These are phyloP conservation scores for Pachysolen tannophilus DNA, from an alignment of 805 yeast species.

Conservation along the genomic window DNA sequence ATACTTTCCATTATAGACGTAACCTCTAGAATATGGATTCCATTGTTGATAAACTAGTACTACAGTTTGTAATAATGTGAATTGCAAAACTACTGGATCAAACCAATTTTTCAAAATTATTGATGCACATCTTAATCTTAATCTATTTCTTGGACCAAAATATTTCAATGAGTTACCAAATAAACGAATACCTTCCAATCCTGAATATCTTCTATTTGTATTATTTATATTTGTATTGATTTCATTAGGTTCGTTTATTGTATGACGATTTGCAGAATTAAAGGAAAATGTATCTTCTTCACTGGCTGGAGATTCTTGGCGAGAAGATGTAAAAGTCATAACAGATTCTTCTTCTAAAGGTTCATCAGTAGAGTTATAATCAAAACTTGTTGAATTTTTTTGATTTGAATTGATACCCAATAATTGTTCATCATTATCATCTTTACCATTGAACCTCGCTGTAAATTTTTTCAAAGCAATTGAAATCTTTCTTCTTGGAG, in stretches of 20 bases:
- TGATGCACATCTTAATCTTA: constrained; percentile 26
- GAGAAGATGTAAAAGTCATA: not conserved
- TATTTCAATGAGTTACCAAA: constrained; percentile 37
- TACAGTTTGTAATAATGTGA: constrained; percentile 41
- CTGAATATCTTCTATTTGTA: not conserved
- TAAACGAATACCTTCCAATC: constrained; percentile 12
- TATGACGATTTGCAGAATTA: not conserved
- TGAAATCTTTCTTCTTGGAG: constrained; percentile 15
- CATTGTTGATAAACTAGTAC: constrained; percentile 53
- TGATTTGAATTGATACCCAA: not conserved
- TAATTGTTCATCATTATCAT: constrained; percentile 10
- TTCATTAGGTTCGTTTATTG: not conserved
- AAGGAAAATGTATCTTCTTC: not conserved
- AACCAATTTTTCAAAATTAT: constrained; percentile 21
- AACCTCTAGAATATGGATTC: constrained; percentile 36
- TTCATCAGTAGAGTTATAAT: not conserved
- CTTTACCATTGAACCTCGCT: constrained; percentile 17
- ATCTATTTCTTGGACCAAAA: constrained; percentile 28
- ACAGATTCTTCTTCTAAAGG: not conserved
- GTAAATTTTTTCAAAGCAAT: constrained; percentile 16
- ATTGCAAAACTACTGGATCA: constrained; percentile 27
- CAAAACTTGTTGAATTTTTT: not conserved
- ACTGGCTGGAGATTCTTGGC: not conserved
- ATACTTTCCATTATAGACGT: constrained; percentile 30
- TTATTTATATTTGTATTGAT: not conserved